Evolutionary conservation across 495 filamentous ascomycete species (phyloP), one percentile per base, ranked within the genome.

Genomic region (Apiosordaria backusii): DNA sequence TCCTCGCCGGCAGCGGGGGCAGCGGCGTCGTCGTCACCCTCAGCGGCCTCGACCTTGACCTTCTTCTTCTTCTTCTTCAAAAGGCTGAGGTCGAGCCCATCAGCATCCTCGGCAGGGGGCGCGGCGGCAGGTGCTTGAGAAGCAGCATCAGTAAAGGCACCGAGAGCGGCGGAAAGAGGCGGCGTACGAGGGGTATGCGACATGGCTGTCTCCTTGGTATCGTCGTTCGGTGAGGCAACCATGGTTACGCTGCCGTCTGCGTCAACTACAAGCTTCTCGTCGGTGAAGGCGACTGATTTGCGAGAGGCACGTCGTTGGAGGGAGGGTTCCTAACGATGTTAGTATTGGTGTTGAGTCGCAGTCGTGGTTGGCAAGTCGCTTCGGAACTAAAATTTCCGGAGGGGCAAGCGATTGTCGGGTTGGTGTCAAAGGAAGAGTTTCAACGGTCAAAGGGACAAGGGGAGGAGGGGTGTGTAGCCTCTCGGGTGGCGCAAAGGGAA

Each of bases 281-380:
- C 90, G 72, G 87, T 92, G 78, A 97, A 97, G 29, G 91, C 89
- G 70, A 97, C 93, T 40, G 90, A 94, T 76, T 97, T 97, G 79
- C 93, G 91, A 66, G 75, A 77, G 29, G 71, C 40, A 50, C 75
- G 74, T 88, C 86, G 77, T 84, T 88, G 65, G 80, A 80, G 65
- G 82, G 84, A 60, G 74, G 77, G 63, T 73, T 75, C 70, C 74
- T 77, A 53, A 65, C 60, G 59, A 57, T 18, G 71, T 81, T 79
- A 80, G 71, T 70, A 67, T 63, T 55, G 7, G 45, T 21, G 24
- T 57, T 55, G 52, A 55, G n/a, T 19, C 5, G 52, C 52, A 23
- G 52, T 55, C n/a, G 19, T 21, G n/a, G 52, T 7, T 55, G 19
- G 52, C 52, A 15, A 55, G 35, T 45, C 5, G 35, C 9, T 45